Conservation (phyloP, 306 rosid species). For the Fagus sylvatica region DNA sequence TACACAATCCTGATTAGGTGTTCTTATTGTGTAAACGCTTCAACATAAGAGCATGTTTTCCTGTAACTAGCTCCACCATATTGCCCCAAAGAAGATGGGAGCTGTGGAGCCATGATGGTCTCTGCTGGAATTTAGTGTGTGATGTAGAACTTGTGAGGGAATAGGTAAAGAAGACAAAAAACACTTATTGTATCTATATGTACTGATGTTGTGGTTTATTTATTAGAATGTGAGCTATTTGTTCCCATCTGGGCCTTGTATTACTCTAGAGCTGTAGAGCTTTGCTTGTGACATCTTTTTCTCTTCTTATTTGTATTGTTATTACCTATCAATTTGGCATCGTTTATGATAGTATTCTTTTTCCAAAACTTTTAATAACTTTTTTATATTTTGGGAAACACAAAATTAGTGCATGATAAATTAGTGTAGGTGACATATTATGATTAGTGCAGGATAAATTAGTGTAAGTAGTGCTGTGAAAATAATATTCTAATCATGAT, state of each 20-base stretch:
- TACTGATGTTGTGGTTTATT: slow-evolving; percentile 61
- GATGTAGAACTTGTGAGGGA: slow-evolving; percentile 56
- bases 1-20: slow-evolving; percentile 57
- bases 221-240: slow-evolving; percentile 43
- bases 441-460: too few species aligned
- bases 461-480: too few species aligned
- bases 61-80: slow-evolving; percentile 61
- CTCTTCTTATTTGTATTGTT: slow-evolving; percentile 24
- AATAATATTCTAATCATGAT: too few species aligned
- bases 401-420: neutral
- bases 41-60: slow-evolving; percentile 48
- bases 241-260: slow-evolving; percentile 20
- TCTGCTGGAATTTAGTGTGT: slow-evolving; percentile 55
- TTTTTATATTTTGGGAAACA: neutral
- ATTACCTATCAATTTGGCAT: slow-evolving; percentile 11
- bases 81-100: slow-evolving; percentile 55
- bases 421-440: too few species aligned
- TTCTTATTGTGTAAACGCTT: slow-evolving; percentile 37
- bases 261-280: slow-evolving; percentile 19
- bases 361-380: neutral
- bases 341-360: slow-evolving; percentile 14
- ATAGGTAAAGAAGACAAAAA: slow-evolving; percentile 57
- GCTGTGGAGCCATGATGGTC: slow-evolving; percentile 58
- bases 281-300: slow-evolving; percentile 21
- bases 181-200: slow-evolving; percentile 61